Evolutionary conservation across 257 asterid genomes (phyloP), one percentile per base, ranked within the genome.

Genomic region (Scutellaria baicalensis): DNA sequence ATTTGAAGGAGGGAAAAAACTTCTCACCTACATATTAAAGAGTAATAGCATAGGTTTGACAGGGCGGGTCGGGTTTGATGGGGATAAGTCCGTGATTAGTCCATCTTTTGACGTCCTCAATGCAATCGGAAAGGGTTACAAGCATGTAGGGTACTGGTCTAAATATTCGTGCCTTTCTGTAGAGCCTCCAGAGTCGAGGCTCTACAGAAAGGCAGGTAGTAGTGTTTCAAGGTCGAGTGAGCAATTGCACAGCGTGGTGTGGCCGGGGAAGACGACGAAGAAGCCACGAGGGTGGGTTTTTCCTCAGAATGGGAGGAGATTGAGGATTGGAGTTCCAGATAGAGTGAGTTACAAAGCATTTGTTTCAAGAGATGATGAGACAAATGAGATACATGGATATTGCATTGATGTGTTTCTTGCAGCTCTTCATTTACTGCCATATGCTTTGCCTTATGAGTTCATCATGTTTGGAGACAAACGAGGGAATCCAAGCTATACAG

Each of bases 251-350:
- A 18, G 6, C 3, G 87, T 89, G 23, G 56, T 82, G 18, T 89
- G 98, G 98, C 97, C 97, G 0, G 97, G 97, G 9, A 51, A 76
- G 75, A 75, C 93, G 11, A 58, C 65, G 3, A 79, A 44, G 14
- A 77, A 59, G 77, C 97, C 97, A 5, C 86, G 93, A 9, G 98
- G 98, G 27, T 92, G 98, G 98, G 88, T 83, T 72, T 84, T 88
- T 60, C 92, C 96, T 0, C 49, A 78, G 58, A 84, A 83, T 64
- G 96, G 96, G 17, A 76, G 84, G 61, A 66, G 59, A 21, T 79
- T 92, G 61, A 81, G 89, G 77, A 86, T 92, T 63, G 98, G 98
- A 58, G 76, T 92, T 56, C 97, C 98, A 1, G 12, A 82, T 36
- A 75, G 95, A 71, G 88, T 83, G 48, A 81, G 97, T 69, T 92